A percentile compares a stretch with the other conserved stretches of the same genome.
Evolutionary conservation across 805 yeast genomes (phyloP).

Genomic region (Candida vaughaniae): DNA sequence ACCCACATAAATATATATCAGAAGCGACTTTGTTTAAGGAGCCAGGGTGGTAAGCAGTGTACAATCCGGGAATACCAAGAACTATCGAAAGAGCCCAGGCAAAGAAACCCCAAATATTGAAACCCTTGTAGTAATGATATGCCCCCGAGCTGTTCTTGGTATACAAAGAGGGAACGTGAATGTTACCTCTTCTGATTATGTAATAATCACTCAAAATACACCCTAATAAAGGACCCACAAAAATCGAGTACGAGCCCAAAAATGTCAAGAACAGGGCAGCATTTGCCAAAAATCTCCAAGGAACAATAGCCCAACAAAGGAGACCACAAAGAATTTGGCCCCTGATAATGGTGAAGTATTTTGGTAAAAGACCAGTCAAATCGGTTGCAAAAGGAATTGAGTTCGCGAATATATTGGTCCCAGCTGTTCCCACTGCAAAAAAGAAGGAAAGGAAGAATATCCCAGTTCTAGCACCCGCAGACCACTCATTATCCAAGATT

Average conservation of each 20-base stretch:
- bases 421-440: slow-evolving; percentile 22
- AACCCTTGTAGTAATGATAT: slow-evolving; percentile 14
- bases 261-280: slow-evolving; percentile 12
- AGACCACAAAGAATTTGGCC: slow-evolving; percentile 14
- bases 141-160: slow-evolving; percentile 9
- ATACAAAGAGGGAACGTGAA: slow-evolving; percentile 16
- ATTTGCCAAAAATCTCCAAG: slow-evolving; percentile 16
- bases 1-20: slow-evolving; percentile 14
- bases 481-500: slow-evolving; percentile 24
- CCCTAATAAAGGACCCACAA: slow-evolving; percentile 15
- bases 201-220: slow-evolving; percentile 13
- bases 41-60: slow-evolving; percentile 13
- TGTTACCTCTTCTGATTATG: slow-evolving; percentile 14
- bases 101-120: slow-evolving; percentile 13
- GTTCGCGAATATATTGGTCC: slow-evolving; percentile 28
- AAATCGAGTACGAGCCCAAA: slow-evolving; percentile 15
- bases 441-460: slow-evolving; percentile 17
- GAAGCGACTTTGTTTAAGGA: slow-evolving; percentile 9
- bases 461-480: slow-evolving; percentile 23
- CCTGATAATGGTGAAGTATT: slow-evolving; percentile 23
- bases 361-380: slow-evolving; percentile 22
- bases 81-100: slow-evolving; percentile 14
- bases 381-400: slow-evolving; percentile 23
- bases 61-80: slow-evolving; percentile 15
- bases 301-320: slow-evolving; percentile 16